Percentiles rank a stretch among this genome's conserved stretches.
phyloP scores from a whole-genome alignment of 2,329 filamentous ascomycete species.

The Daldinia eschscholtzii region DNA sequence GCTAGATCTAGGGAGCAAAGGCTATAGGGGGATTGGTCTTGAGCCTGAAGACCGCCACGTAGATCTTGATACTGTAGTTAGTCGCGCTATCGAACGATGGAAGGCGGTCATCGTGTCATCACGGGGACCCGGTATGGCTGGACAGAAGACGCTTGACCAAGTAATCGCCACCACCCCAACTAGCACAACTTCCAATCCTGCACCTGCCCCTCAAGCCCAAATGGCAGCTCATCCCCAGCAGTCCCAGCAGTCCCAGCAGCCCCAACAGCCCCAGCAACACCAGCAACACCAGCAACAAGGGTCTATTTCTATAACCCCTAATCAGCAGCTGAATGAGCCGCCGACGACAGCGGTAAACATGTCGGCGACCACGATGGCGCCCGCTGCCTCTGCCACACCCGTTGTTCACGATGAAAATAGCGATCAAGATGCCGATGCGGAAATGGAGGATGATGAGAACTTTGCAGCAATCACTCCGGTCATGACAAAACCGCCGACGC shows the following conservation, averaged over 20 bases:
- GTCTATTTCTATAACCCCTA: conserved; percentile 37
- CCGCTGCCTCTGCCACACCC: conserved; percentile 53
- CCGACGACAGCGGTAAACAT: conserved; percentile 40
- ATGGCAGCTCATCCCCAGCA: conserved; percentile 43
- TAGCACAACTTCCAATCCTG: conserved; percentile 39
- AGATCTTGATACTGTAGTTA: conserved; percentile 65
- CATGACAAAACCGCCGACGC: conserved; percentile 54
- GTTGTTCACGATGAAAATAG: conserved; percentile 62
- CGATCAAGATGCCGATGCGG: conserved; percentile 58
- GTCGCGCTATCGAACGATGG: conserved; percentile 71
- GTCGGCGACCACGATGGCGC: conserved; percentile 39
- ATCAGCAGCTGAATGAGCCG: conserved; percentile 21
- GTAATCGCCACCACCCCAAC: conserved; percentile 44
- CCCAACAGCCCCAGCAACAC: conserved; percentile 41
- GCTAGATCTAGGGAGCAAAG: conserved; percentile 60
- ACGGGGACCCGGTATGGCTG: conserved; percentile 62
- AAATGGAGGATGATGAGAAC: conserved; percentile 71
- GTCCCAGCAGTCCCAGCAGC: conserved; percentile 45
- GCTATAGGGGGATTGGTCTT: conserved; percentile 59
- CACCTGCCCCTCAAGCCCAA: conserved; percentile 34
- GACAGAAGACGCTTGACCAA: conserved; percentile 64
- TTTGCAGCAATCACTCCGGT: conserved; percentile 64
- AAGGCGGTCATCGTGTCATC: conserved; percentile 70
- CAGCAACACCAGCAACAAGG: conserved; percentile 39
- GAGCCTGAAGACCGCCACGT: conserved; percentile 64